Evolutionary conservation across 495 filamentous ascomycete species (phyloP).

Genomic region (Aspergillus diversus): DNA sequence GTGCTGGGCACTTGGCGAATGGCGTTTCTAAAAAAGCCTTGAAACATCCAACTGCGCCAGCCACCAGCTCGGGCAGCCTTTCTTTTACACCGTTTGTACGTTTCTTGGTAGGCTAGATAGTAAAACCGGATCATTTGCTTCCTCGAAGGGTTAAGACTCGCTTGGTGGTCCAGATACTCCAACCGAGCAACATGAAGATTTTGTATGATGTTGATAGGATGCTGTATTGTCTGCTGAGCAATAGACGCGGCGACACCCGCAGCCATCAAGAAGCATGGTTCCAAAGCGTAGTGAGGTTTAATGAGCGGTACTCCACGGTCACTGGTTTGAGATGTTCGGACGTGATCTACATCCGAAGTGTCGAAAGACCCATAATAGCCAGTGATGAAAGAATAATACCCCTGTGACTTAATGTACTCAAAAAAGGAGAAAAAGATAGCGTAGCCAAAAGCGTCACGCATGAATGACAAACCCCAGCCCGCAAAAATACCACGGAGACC

Average conservation of each 20-base stretch:
- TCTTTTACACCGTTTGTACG: constrained; percentile 67
- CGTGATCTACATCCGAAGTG: constrained; percentile 33
- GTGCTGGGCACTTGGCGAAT: constrained; percentile 86
- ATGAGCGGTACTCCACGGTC: constrained; percentile 58
- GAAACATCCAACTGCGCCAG: constrained; percentile 74
- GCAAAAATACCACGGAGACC: constrained; percentile 81
- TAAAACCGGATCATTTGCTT: constrained; percentile 65
- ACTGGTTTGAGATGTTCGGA: constrained; percentile 29
- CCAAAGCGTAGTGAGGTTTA: constrained; percentile 81
- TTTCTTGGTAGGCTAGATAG: constrained; percentile 75
- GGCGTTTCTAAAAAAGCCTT: constrained; percentile 73
- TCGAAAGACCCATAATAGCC: constrained; percentile 70
- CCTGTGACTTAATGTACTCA: constrained; percentile 84
- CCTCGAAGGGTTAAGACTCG: constrained; percentile 49
- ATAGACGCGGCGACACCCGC: constrained; percentile 79
- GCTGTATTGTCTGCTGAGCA: constrained; percentile 75
- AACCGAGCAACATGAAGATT: constrained; percentile 76
- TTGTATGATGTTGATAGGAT: constrained; percentile 77
- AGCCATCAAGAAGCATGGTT: constrained; percentile 77
- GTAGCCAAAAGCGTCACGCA: constrained; percentile 81
- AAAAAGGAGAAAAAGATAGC: constrained; percentile 86
- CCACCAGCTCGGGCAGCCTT: constrained; percentile 66
- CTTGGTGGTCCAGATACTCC: constrained; percentile 73
- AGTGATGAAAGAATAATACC: constrained; percentile 78
- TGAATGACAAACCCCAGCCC: constrained; percentile 75